Evolutionary conservation across 768 basidiomycete genomes (phyloP).

Genomic region (Panellus pusillus): DNA sequence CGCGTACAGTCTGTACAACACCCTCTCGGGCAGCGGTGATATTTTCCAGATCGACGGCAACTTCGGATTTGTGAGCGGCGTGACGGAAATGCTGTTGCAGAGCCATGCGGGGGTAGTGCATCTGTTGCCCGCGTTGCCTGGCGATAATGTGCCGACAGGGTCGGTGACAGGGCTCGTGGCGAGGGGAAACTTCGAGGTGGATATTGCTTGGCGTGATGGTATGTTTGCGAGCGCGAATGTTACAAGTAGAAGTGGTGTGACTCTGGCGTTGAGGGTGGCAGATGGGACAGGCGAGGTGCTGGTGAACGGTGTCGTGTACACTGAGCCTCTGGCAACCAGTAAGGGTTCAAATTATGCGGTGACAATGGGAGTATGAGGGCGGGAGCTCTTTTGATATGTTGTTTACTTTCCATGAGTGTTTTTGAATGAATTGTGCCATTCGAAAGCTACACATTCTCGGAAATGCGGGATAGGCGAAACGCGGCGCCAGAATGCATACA

Average conservation of each 20-base stretch:
- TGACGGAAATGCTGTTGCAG: conserved; percentile 7
- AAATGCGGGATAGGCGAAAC: no score
- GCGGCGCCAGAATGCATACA: no score
- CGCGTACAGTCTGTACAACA: conserved; percentile 2
- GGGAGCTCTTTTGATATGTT: no score
- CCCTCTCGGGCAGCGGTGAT: not conserved
- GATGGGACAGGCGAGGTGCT: conserved; percentile 1
- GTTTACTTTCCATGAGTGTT: no score
- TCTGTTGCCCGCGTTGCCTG: not conserved
- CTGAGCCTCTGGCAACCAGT: not conserved
- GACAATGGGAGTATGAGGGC: not conserved
- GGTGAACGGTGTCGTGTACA: conserved; percentile 1
- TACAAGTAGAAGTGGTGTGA: not conserved
- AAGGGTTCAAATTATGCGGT: not conserved
- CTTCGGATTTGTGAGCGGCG: conserved; percentile 5
- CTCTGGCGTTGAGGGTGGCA: conserved; percentile 1
- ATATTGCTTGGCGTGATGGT: not conserved
- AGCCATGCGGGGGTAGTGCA: conserved; percentile 7
- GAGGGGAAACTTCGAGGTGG: conserved; percentile 5
- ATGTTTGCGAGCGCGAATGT: not conserved
- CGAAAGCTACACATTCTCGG: no score
- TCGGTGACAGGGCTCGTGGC: conserved; percentile 3
- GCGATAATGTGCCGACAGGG: not conserved
- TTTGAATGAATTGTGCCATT: no score
- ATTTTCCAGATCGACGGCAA: conserved; percentile 7